Conservation (phyloP, 2,329 filamentous ascomycete species). For the Cryphonectria radicalis region DNA sequence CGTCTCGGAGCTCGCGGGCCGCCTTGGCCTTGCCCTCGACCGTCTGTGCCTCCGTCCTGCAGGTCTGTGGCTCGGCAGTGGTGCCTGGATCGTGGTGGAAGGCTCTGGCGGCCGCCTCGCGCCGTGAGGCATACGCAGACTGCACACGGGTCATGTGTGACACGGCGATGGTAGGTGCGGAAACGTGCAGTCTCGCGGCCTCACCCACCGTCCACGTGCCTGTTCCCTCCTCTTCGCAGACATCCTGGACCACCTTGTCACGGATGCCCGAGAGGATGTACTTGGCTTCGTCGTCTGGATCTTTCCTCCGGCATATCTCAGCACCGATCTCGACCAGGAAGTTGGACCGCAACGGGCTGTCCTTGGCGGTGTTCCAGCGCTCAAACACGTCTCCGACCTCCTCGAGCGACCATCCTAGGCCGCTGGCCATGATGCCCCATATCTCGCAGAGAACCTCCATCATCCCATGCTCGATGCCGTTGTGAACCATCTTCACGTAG, state of each 20-base stretch:
- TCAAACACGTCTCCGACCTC: conserved; percentile 64
- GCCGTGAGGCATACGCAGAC: conserved; percentile 63
- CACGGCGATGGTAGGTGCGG: conserved; percentile 65
- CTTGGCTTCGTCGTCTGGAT: conserved; percentile 40
- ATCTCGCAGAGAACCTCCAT: conserved; percentile 66
- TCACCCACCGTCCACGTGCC: conserved; percentile 69
- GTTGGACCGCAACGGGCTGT: conserved; percentile 60
- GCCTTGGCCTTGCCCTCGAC: conserved; percentile 54
- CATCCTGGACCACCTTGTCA: conserved; percentile 74
- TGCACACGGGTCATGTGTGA: conserved; percentile 67
- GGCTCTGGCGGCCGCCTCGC: conserved; percentile 56
- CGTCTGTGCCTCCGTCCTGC: conserved; percentile 33
- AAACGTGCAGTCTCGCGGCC: conserved; percentile 63
- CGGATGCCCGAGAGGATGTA: conserved; percentile 65
- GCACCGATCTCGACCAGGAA: conserved; percentile 67
- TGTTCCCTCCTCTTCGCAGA: conserved; percentile 68
- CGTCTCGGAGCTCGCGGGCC: conserved; percentile 53
- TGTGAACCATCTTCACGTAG: conserved; percentile 78
- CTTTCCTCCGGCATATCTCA: conserved; percentile 60
- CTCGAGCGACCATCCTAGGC: conserved; percentile 61
- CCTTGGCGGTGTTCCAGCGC: conserved; percentile 56
- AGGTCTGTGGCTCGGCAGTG: conserved; percentile 29
- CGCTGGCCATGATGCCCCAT: conserved; percentile 65
- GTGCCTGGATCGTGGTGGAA: conserved; percentile 53
- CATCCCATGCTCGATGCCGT: conserved; percentile 76